Base-by-base conservation (phyloP, 805 yeast genomes). In the Lipomyces starkeyi region DNA sequence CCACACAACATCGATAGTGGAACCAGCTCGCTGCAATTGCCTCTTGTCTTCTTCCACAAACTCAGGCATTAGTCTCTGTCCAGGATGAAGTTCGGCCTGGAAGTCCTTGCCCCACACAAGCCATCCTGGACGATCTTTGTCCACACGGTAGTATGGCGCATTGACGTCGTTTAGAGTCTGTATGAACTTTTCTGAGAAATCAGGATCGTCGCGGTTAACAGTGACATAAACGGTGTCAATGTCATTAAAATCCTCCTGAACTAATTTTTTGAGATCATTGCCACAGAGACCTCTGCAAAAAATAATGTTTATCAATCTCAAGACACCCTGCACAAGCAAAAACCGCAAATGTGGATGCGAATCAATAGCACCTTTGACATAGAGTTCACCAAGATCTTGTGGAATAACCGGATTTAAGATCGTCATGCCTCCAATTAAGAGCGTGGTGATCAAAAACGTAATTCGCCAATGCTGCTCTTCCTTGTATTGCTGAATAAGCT, bases 281-380 rank as follows among this genome's bases (percentile, higher is more conserved):
- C 80, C 83, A 65, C 78, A 81, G 2, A 78, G 76, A 2, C 87
- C 86, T 25, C 85, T 77, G 0, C 80, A 74, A 35, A 82, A 78
- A 6, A 86, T 71, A 64, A 85, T 84, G 65, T 81, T 80, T 29
- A 87, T 75, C 4, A 88, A 71, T n/a, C 84, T 82, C 1, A 88
- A 81, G 37, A 90, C 75, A 22, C 92, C 89, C 62, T 85, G 86
- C 67, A 88, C 78, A 22, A 90, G 88, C 49, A 86, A 76, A 64
- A 87, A 83, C 1, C 91, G 81, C 58, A 91, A 78, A 1, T 83
- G 78, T 0, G 97, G 97, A 76, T 91, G 96, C 27, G 86, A 67
- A 61, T 71, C 65, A 25, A 77, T 74, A 59, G 70, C 68, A 4
- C 77, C 78, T 7, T 67, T 62, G 25, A 73, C 35, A 20, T 62